A percentile compares a stretch with the other conserved stretches of the same genome.
Evolutionary conservation across 1,284 basidiomycete genomes (phyloP).

Genomic region (Coniophora puteana): DNA sequence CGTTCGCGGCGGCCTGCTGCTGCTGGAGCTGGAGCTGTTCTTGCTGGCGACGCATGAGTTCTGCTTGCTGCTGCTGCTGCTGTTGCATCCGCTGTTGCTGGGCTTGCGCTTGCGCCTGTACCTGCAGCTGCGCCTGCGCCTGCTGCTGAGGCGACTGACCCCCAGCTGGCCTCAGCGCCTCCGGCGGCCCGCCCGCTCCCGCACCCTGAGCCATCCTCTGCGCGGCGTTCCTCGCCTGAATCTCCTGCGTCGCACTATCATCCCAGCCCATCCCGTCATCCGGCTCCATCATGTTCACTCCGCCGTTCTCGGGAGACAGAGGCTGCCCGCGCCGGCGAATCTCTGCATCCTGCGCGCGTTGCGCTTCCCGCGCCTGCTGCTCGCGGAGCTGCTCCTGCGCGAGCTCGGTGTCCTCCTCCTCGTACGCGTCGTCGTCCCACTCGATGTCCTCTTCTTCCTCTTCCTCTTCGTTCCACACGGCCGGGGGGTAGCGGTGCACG

Average conservation of each 20-base stretch:
- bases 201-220: slow-evolving; percentile 20
- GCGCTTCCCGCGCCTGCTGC: slow-evolving; percentile 33
- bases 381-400: slow-evolving; percentile 42
- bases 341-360: slow-evolving; percentile 28
- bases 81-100: slow-evolving; percentile 29
- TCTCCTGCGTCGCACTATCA: slow-evolving; percentile 50
- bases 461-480: slow-evolving; percentile 80
- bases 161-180: slow-evolving; percentile 12
- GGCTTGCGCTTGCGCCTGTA: slow-evolving; percentile 26
- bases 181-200: slow-evolving; percentile 18
- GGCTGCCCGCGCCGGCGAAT: no score
- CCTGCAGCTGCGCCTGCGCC: slow-evolving; percentile 16
- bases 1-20: slow-evolving; percentile 23
- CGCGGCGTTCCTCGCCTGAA: slow-evolving; percentile 33
- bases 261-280: slow-evolving; percentile 80
- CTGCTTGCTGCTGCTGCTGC: slow-evolving; percentile 23
- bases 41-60: slow-evolving; percentile 26
- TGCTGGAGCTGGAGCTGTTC: slow-evolving; percentile 26
- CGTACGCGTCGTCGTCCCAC: slow-evolving; percentile 72
- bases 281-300: slow-evolving; percentile 44
- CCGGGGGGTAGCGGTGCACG: slow-evolving; percentile 72
- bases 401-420: slow-evolving; percentile 62
- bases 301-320: slow-evolving; percentile 17
- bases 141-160: slow-evolving; percentile 10
- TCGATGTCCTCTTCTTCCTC: slow-evolving; percentile 72